Base-by-base conservation (phyloP, 257 asterid genomes). In the Prunella vulgaris region DNA sequence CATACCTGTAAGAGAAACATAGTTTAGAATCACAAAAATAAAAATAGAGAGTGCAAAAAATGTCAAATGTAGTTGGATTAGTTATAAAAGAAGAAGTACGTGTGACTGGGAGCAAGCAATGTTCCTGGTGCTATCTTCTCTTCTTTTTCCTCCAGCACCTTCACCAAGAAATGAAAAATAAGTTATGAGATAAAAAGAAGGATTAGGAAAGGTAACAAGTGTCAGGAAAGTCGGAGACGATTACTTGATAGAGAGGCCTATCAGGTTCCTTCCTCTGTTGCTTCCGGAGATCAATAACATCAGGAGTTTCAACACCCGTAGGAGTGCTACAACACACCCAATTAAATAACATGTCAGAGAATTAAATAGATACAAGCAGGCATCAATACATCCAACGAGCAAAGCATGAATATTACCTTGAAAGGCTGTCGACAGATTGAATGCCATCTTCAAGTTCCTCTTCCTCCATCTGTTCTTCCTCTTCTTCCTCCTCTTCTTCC, bases 231-330 rank as follows among this genome's bases (percentile, higher is more conserved):
- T 5, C 13, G 24, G 8, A 12, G 68, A 7, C 24, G 59, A 52
- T 70, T 60, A 93, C 98, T 78, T 90, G 99, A 75, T 90, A 93
- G 56, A 93, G 95, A 69, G 97, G 93, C 84, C 90, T 87, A 67
- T 93, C 97, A 42, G 99, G 97, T 54, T 93, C 97, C 87, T 93
- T 90, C 82, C 96, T 87, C 76, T 93, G 99, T 81, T 93, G 99
- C 80, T 93, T 93, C 8, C 99, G 97, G 21, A 93, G 97, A 78
- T 93, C 99, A 71, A 93, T 90, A 68, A 90, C 96, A 83, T 93
- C 97, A 17, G 97, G 99, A 70, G 96, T 93, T 82, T 90, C 97
- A 61, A 93, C 99, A 5, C 99, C 99, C 65, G 99, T 93, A 70
- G 97, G 97, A 51, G 99, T 93, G 77, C 96, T 93, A 74, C 69